These are phyloP conservation scores for Cladophialophora exuberans DNA, from an alignment of 2,329 filamentous ascomycete genomes.

Conservation along the genomic window DNA sequence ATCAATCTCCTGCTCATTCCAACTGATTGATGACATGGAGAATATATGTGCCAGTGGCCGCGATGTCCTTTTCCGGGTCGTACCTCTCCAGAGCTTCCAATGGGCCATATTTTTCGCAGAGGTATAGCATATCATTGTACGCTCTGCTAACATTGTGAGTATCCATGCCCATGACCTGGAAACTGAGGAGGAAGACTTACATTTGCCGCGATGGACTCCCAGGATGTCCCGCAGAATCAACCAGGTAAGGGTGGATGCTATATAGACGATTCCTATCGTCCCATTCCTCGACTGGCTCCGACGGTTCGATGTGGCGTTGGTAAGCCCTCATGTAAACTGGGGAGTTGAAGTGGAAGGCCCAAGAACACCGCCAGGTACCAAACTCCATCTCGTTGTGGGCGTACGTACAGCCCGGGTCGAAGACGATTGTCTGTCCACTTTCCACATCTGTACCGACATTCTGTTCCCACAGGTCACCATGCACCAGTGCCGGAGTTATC, in stretches of 20 bases:
- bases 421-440: not conserved
- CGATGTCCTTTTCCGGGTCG: conserved; percentile 36
- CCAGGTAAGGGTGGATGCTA: conserved; percentile 33
- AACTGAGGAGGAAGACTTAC: conserved; percentile 26
- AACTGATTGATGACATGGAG: conserved; percentile 12
- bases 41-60: conserved; percentile 28
- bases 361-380: conserved; percentile 33
- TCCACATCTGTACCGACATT: conserved; percentile 5
- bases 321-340: conserved; percentile 31
- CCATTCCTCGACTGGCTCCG: conserved; percentile 32
- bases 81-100: conserved; percentile 38
- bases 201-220: conserved; percentile 34
- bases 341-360: conserved; percentile 29
- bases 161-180: not conserved
- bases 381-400: conserved; percentile 26
- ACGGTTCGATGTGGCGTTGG: conserved; percentile 30
- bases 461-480: conserved; percentile 8
- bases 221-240: conserved; percentile 32
- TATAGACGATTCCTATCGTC: conserved; percentile 36
- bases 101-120: conserved; percentile 43
- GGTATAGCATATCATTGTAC: conserved; percentile 44
- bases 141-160: conserved; percentile 31
- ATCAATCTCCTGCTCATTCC: not conserved
- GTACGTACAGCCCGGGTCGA: conserved; percentile 6
- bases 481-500: conserved; percentile 2